Conservation (phyloP, 345 rosid genomes). For the Gossypium turneri region DNA sequence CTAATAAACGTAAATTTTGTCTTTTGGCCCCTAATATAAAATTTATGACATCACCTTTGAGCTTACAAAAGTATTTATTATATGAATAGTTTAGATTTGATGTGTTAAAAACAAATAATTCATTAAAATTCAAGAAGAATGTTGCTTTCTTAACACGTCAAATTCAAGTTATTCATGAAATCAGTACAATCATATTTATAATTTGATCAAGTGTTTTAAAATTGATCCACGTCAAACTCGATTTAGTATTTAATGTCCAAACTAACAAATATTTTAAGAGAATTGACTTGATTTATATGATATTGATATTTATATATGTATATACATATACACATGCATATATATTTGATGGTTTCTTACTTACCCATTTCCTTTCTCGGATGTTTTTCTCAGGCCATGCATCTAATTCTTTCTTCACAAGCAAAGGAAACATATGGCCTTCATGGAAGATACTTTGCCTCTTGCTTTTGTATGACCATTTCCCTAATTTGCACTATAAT, state of each 20-base stretch:
- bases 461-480: background rate
- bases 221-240: too few species aligned
- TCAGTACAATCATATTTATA: background rate
- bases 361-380: background rate
- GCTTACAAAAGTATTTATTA: too few species aligned
- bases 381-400: background rate
- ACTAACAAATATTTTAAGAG: too few species aligned
- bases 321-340: too few species aligned
- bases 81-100: too few species aligned
- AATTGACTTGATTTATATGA: too few species aligned
- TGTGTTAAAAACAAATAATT: too few species aligned
- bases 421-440: conserved; percentile 5
- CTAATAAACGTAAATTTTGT: too few species aligned
- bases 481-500: background rate
- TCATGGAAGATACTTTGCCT: background rate
- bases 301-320: too few species aligned
- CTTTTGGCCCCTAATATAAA: too few species aligned
- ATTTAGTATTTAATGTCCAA: too few species aligned
- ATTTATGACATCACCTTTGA: too few species aligned
- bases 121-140: background rate
- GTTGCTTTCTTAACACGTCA: background rate
- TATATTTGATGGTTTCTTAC: background rate
- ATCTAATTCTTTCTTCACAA: background rate
- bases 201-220: background rate
- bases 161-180: background rate